phyloP scores from a whole-genome alignment of 169 alveolate species.

The Plasmodium relictum region DNA sequence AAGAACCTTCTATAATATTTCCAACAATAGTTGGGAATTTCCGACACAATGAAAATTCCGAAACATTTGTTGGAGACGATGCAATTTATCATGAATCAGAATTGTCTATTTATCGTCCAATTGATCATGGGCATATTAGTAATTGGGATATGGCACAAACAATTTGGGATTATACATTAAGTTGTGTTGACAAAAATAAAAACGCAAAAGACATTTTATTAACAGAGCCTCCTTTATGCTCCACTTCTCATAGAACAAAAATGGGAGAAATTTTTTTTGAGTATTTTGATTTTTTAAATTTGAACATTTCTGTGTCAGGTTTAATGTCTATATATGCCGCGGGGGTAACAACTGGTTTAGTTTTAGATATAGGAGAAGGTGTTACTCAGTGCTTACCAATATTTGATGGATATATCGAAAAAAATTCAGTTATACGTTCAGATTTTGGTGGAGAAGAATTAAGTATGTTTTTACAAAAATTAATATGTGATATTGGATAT shows the following conservation, averaged over 20 bases:
- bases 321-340: conserved; percentile 90
- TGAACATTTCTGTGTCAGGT: conserved; percentile 89
- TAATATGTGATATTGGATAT: conserved; percentile 87
- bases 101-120: conserved; percentile 77
- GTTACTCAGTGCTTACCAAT: conserved; percentile 92
- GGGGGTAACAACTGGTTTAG: conserved; percentile 91
- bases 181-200: conserved; percentile 39
- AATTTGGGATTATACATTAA: conserved; percentile 55
- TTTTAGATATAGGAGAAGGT: conserved; percentile 91
- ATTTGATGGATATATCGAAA: conserved; percentile 91
- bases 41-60: conserved; percentile 7
- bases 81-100: conserved; percentile 65
- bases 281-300: conserved; percentile 84
- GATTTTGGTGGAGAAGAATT: conserved; percentile 91
- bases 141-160: conserved; percentile 58
- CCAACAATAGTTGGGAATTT: conserved; percentile 48
- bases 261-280: conserved; percentile 91
- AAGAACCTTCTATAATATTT: conserved; percentile 49
- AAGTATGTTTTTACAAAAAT: conserved; percentile 88
- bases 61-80: conserved; percentile 77
- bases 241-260: conserved; percentile 82
- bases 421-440: conserved; percentile 85
- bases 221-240: conserved; percentile 83
- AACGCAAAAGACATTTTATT: conserved; percentile 73
- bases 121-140: conserved; percentile 81